Evolutionary conservation across 352 stramenopile genomes (phyloP), one percentile per base, ranked within the genome.

Genomic region (Globisporangium viniferum): DNA sequence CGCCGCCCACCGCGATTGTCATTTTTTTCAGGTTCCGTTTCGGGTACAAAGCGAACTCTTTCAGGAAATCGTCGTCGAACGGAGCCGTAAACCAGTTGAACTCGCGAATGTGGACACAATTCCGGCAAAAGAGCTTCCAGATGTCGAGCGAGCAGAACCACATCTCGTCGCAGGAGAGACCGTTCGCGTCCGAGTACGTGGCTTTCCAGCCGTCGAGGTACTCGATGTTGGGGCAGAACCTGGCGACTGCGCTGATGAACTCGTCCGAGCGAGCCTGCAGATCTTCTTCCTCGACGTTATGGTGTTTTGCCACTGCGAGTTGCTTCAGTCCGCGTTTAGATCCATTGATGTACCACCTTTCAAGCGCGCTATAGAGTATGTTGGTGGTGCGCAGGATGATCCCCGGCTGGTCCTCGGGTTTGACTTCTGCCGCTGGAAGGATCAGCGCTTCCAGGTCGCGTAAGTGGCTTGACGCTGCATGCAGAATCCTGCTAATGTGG

Each of bases 131-230:
- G 9, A 12, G n/a, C 10, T 46, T 24, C 64, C 64, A 69, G 6
- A 27, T n/a, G 1, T 29, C 22, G 15, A 64, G 29, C n/a, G 55
- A 64, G 53, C 71, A 73, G 49, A 68, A 41, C 61, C 71, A 62
- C 20, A 72, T 62, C 31, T 76, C 71, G 10, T 66, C 63, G n/a
- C 71, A 76, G 15, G 48, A 58, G 24, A 76, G 27, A 7, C 59
- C 33, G 18, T 53, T 70, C 22, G 63, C 46, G 14, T 73, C 71
- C 14, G 41, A 36, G 29, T 71, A 64, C 12, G 48, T 72, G 29
- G 27, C 59, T 46, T 72, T 74, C 68, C 68, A 77, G 39, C 71
- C 71, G 53, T 77, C 71, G 15, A 77, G 56, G 24, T 68, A 71
- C 64, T 74, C 59, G 33, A 77, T 56, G 10, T 64, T 46, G 0